These are phyloP conservation scores for Lablab purpureus DNA, from an alignment of 306 rosid species.

Conservation along the genomic window DNA sequence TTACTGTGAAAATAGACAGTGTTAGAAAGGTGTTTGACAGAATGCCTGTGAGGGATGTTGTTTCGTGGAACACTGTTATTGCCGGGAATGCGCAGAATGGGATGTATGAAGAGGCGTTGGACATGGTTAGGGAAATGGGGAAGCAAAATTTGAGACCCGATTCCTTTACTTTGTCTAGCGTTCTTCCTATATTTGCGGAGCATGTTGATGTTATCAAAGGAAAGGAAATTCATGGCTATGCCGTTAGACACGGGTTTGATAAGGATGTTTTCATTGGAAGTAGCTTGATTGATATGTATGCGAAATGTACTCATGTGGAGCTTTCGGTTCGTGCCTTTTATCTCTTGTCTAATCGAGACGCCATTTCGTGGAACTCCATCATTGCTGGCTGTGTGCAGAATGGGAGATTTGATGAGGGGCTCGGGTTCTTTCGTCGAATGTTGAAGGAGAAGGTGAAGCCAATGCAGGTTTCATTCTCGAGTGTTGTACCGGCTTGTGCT, in stretches of 20 bases:
- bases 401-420: constrained; percentile 72
- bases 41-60: constrained; percentile 75
- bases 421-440: constrained; percentile 67
- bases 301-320: constrained; percentile 68
- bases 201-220: constrained; percentile 69
- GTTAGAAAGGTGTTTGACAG: constrained; percentile 73
- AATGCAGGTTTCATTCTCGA: constrained; percentile 70
- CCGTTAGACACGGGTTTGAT: constrained; percentile 71
- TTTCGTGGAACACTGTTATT: constrained; percentile 92
- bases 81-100: constrained; percentile 78
- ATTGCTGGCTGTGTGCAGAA: constrained; percentile 93
- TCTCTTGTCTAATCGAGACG: constrained; percentile 57
- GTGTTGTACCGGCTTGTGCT: constrained; percentile 91
- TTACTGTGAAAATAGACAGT: constrained; percentile 23
- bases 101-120: constrained; percentile 61
- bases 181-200: constrained; percentile 83
- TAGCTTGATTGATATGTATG: constrained; percentile 90
- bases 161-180: constrained; percentile 78
- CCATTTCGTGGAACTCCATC: constrained; percentile 83
- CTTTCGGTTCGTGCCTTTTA: constrained; percentile 60
- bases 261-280: constrained; percentile 78
- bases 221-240: constrained; percentile 83
- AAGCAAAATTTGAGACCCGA: constrained; percentile 65
- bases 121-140: constrained; percentile 70
- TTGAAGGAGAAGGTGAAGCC: constrained; percentile 67